phyloP scores from a whole-genome alignment of 1,139 yeast genomes.

The Geotrichum carabidarum region DNA sequence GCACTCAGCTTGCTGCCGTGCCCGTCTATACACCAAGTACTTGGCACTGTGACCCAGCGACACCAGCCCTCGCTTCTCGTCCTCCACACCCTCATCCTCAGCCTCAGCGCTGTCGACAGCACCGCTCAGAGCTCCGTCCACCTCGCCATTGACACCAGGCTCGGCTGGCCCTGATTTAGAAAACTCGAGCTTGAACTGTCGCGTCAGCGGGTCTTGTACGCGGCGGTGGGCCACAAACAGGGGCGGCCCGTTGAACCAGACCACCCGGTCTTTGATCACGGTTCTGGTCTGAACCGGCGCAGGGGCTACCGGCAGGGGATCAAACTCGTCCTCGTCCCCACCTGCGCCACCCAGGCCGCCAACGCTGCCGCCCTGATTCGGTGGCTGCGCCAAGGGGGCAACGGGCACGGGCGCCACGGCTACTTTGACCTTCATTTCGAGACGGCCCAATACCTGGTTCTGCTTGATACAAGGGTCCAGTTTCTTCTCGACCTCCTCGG shows the following conservation, averaged over 20 bases:
- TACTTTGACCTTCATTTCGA: background rate
- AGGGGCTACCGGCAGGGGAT: background rate
- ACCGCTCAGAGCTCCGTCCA: background rate
- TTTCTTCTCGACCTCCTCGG: background rate
- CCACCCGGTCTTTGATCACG: background rate
- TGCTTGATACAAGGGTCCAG: background rate
- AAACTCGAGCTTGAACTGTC: background rate
- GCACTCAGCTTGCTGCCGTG: background rate
- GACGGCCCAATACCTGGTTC: background rate
- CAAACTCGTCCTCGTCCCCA: background rate
- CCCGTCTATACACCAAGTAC: slow-evolving; percentile 58
- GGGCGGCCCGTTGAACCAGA: slow-evolving; percentile 1
- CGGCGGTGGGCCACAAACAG: background rate
- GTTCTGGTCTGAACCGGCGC: background rate
- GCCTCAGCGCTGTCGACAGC: slow-evolving; percentile 20
- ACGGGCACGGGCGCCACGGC: background rate
- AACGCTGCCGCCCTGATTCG: background rate
- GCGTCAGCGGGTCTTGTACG: background rate
- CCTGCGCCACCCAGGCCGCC: background rate
- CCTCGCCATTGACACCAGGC: background rate
- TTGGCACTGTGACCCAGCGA: slow-evolving; percentile 62
- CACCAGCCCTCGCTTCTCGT: slow-evolving; percentile 20
- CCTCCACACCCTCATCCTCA: slow-evolving; percentile 24
- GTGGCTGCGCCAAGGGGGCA: background rate
- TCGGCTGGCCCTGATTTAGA: background rate